Conservation (phyloP, 495 filamentous ascomycete species). For the Jackrogersella multiformis region DNA sequence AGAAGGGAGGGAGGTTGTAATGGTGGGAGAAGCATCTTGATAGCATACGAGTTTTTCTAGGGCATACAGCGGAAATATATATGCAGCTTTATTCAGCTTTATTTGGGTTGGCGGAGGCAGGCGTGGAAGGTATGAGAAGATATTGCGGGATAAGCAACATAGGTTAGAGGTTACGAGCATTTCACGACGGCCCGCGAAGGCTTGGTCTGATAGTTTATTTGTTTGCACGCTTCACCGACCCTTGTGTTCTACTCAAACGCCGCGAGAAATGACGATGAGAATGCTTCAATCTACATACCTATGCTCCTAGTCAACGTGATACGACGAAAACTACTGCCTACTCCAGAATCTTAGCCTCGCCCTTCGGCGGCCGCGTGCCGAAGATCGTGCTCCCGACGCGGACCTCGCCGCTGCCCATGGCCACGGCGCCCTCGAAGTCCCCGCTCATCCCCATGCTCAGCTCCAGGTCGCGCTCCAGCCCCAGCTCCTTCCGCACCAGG, state of each 20-base stretch:
- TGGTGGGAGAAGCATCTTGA: slow-evolving; percentile 10
- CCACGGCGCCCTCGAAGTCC: slow-evolving; percentile 92
- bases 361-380: slow-evolving; percentile 77
- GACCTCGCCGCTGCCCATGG: slow-evolving; percentile 87
- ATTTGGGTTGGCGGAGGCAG: background rate
- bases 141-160: background rate
- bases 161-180: slow-evolving; percentile 16
- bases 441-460: slow-evolving; percentile 86
- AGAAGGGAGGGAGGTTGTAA: background rate
- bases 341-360: slow-evolving; percentile 69
- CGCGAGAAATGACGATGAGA: background rate
- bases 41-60: slow-evolving; percentile 10
- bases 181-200: background rate
- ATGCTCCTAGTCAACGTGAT: too few species aligned
- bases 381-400: slow-evolving; percentile 95
- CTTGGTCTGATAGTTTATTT: background rate
- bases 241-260: too few species aligned
- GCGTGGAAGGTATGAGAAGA: background rate
- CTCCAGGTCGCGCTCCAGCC: slow-evolving; percentile 56
- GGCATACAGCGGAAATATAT: slow-evolving; percentile 22
- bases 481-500: slow-evolving; percentile 58
- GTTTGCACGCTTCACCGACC: background rate
- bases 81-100: too few species aligned
- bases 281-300: background rate
- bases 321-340: slow-evolving; percentile 16